Evolutionary conservation across 352 stramenopile species (phyloP).

Genomic region (Blastocystis sp.): DNA sequence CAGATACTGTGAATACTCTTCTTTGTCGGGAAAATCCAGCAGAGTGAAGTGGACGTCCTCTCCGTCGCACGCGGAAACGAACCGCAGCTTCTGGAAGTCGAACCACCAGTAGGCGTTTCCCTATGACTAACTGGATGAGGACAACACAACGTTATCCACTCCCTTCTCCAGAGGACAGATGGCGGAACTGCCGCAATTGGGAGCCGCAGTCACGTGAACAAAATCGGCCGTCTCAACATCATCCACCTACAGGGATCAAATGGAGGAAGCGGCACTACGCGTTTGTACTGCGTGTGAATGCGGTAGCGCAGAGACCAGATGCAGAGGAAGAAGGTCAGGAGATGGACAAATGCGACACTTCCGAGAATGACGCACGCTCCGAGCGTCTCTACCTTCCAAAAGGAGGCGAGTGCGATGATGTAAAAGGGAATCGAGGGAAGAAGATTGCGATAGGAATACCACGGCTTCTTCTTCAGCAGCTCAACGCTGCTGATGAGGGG

Average conservation of each 20-base stretch:
- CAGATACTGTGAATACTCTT: slow-evolving; percentile 23
- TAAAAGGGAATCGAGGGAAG: slow-evolving; percentile 59
- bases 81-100: slow-evolving; percentile 57
- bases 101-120: slow-evolving; percentile 29
- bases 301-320: slow-evolving; percentile 54
- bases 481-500: slow-evolving; percentile 44
- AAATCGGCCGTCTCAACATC: slow-evolving; percentile 9
- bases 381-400: slow-evolving; percentile 53
- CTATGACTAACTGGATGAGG: neutral
- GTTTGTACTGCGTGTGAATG: slow-evolving; percentile 25
- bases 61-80: slow-evolving; percentile 13
- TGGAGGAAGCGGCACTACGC: neutral
- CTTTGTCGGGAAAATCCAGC: slow-evolving; percentile 47
- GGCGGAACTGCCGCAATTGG: slow-evolving; percentile 48
- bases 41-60: slow-evolving; percentile 20
- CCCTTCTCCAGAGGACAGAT: slow-evolving; percentile 47
- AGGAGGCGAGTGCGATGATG: slow-evolving; percentile 26
- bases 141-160: neutral
- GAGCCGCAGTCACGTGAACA: slow-evolving; percentile 32
- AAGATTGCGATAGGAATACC: slow-evolving; percentile 53
- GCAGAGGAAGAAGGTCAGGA: slow-evolving; percentile 47
- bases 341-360: slow-evolving; percentile 31
- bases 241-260: slow-evolving; percentile 8
- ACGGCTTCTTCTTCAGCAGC: slow-evolving; percentile 50
- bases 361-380: slow-evolving; percentile 43